A percentile compares a stretch with the other conserved stretches of the same genome.
Conservation (phyloP, 1,139 yeast species). For the Williopsis jadinii region DNA sequence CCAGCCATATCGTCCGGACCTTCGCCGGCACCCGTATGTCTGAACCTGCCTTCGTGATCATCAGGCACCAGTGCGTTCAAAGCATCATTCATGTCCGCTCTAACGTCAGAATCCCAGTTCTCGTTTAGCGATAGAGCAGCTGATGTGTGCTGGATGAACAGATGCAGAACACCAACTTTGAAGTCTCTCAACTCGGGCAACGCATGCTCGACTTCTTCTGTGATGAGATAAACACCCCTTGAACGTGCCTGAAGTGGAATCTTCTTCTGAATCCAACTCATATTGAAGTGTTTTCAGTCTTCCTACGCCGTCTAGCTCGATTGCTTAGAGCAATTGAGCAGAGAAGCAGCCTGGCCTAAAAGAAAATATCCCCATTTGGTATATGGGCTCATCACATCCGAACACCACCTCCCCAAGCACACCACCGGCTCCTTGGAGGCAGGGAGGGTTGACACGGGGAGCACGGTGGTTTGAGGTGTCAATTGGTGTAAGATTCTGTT, state of each 20-base stretch:
- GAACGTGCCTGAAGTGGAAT: constrained; percentile 51
- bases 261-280: constrained; percentile 47
- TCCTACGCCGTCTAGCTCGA: no score
- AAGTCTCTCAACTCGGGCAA: constrained; percentile 56
- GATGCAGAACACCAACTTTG: constrained; percentile 56
- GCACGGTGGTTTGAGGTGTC: no score
- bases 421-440: no score
- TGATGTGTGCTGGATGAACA: constrained; percentile 73
- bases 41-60: constrained; percentile 37
- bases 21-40: constrained; percentile 54
- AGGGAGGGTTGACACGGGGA: no score
- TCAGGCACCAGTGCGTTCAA: constrained; percentile 67
- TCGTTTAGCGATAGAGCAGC: constrained; percentile 74
- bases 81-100: constrained; percentile 58
- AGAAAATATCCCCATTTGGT: no score
- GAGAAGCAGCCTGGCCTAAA: no score
- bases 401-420: no score
- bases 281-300: not conserved
- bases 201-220: constrained; percentile 50
- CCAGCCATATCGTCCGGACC: constrained; percentile 85
- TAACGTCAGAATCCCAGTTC: constrained; percentile 74
- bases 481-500: no score
- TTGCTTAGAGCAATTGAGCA: no score
- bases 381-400: no score
- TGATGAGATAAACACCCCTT: constrained; percentile 65